phyloP scores from a whole-genome alignment of 352 stramenopile genomes.

The Peronospora destructor region DNA sequence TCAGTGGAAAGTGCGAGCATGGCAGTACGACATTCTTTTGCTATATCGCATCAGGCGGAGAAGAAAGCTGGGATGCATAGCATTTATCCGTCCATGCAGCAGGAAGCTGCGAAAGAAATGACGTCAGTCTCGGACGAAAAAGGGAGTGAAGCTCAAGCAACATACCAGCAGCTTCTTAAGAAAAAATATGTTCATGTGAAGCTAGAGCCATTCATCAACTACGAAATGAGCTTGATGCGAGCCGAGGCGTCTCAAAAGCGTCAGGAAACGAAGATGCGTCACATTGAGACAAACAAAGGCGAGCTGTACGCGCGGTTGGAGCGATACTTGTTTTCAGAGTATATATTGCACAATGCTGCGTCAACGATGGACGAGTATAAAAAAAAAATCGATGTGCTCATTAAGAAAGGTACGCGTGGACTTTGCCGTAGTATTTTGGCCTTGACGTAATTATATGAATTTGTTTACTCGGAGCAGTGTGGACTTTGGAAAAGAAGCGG shows the following conservation, averaged over 20 bases:
- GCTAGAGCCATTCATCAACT: constrained; percentile 75
- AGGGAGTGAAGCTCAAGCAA: constrained; percentile 7
- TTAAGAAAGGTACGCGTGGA: constrained; percentile 57
- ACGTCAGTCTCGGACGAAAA: not conserved
- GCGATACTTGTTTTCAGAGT: constrained; percentile 73
- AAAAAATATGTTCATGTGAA: constrained; percentile 63
- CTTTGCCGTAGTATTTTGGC: not conserved
- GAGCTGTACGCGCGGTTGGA: constrained; percentile 67
- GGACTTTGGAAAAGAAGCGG: constrained; percentile 52
- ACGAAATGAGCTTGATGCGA: constrained; percentile 76
- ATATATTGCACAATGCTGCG: constrained; percentile 63
- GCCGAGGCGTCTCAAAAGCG: constrained; percentile 70
- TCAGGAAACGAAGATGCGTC: constrained; percentile 79
- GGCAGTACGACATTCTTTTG: constrained; percentile 41
- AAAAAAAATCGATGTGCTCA: constrained; percentile 50
- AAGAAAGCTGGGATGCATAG: constrained; percentile 21
- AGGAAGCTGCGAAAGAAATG: constrained; percentile 2
- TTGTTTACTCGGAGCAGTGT: constrained; percentile 27
- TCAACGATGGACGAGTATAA: constrained; percentile 53
- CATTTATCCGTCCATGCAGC: constrained; percentile 39
- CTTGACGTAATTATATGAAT: constrained; percentile 1
- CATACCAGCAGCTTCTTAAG: constrained; percentile 32
- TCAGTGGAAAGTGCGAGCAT: constrained; percentile 26
- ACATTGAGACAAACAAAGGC: constrained; percentile 76
- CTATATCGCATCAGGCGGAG: constrained; percentile 35